phyloP scores from a whole-genome alignment of 768 basidiomycete genomes.

The Crassisporium funariophilum region DNA sequence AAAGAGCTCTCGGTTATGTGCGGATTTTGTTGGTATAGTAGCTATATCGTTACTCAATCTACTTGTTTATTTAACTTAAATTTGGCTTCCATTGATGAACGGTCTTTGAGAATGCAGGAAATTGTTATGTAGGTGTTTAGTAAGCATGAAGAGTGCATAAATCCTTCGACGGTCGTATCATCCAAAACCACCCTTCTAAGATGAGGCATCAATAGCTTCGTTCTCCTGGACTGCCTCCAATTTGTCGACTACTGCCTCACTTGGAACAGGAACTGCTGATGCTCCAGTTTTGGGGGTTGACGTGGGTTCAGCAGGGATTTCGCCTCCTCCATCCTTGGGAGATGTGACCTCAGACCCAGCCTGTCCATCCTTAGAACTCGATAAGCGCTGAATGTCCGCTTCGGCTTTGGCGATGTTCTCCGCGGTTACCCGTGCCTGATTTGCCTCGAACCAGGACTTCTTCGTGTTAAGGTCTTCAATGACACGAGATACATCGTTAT shows the following conservation, averaged over 20 bases:
- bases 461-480: slow-evolving; percentile 91
- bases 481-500: slow-evolving; percentile 77
- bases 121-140: slow-evolving; percentile 10
- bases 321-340: slow-evolving; percentile 42
- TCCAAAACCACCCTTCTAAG: slow-evolving; percentile 2
- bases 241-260: slow-evolving; percentile 45
- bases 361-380: slow-evolving; percentile 40
- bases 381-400: slow-evolving; percentile 66
- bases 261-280: slow-evolving; percentile 34
- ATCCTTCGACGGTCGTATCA: slow-evolving; percentile 8
- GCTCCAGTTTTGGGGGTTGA: slow-evolving; percentile 41
- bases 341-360: slow-evolving; percentile 38
- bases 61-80: slow-evolving; percentile 31
- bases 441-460: slow-evolving; percentile 93
- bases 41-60: slow-evolving; percentile 27
- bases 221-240: slow-evolving; percentile 40
- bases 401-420: slow-evolving; percentile 84
- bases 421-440: slow-evolving; percentile 78
- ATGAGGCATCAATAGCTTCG: slow-evolving; percentile 20
- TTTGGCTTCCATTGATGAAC: too few relatives aligned
- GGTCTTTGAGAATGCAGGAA: too few relatives aligned
- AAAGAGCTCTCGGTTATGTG: slow-evolving; percentile 29
- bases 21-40: slow-evolving; percentile 41
- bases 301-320: slow-evolving; percentile 46
- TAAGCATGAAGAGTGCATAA: slow-evolving; percentile 8